These are phyloP conservation scores for Arachis stenosperma DNA, from an alignment of 306 rosid species.

Conservation along the genomic window DNA sequence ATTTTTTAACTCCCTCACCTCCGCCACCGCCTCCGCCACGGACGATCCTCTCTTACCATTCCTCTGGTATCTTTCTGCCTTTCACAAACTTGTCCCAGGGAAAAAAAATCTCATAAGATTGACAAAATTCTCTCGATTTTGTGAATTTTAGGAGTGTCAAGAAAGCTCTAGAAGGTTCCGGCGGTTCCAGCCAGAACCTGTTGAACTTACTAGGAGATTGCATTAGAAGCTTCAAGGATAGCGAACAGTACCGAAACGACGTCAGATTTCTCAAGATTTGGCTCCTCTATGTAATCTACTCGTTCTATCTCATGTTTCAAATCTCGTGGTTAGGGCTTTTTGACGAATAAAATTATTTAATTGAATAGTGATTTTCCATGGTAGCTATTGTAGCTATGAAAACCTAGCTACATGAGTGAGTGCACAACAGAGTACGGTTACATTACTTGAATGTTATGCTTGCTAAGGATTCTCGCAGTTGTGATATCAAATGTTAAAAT, in stretches of 20 bases:
- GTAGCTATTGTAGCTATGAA: background rate
- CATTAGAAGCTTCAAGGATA: constrained; percentile 54
- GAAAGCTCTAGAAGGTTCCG: constrained; percentile 53
- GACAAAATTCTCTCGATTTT: constrained; percentile 6
- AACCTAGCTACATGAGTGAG: background rate
- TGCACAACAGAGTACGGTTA: background rate
- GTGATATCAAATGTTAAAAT: background rate
- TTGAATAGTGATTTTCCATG: background rate
- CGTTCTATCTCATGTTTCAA: background rate
- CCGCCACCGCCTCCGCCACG: constrained; percentile 15
- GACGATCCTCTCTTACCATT: constrained; percentile 68
- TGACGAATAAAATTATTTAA: background rate
- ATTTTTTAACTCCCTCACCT: constrained; percentile 3
- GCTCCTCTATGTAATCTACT: constrained; percentile 63
- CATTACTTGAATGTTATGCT: background rate
- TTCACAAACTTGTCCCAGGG: background rate
- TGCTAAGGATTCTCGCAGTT: constrained; percentile 2
- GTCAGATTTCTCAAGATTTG: constrained; percentile 82
- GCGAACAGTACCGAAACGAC: constrained; percentile 61
- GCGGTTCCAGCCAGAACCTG: constrained; percentile 41
- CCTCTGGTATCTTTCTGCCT: constrained; percentile 52
- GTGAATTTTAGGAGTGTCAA: constrained; percentile 54
- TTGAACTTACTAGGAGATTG: constrained; percentile 58
- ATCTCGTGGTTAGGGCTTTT: background rate
- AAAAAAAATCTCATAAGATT: background rate